A percentile compares a stretch with the other conserved stretches of the same genome.
Conservation (phyloP, 768 basidiomycete species). For the Clitopilus hobsonii region DNA sequence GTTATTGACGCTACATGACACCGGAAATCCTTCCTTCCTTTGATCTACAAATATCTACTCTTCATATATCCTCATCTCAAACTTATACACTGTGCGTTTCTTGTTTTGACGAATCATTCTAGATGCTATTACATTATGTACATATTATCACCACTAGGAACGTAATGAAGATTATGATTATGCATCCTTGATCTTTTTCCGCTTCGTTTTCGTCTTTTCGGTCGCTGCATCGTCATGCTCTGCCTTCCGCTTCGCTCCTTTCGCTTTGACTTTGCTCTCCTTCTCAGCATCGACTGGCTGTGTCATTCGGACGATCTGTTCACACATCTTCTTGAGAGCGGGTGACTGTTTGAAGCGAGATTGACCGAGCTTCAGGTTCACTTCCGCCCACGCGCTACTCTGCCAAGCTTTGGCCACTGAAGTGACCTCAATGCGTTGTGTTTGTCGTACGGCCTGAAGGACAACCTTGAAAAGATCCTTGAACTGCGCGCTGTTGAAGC, state of each 20-base stretch:
- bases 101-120: no score
- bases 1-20: no score
- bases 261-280: slow-evolving; percentile 10
- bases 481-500: slow-evolving; percentile 56
- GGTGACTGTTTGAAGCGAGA: slow-evolving; percentile 63
- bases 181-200: slow-evolving; percentile 41
- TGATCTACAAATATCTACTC: no score
- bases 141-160: not conserved
- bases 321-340: slow-evolving; percentile 58
- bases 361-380: slow-evolving; percentile 41
- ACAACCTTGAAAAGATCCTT: slow-evolving; percentile 80
- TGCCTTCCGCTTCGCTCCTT: slow-evolving; percentile 34
- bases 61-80: not conserved
- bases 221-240: slow-evolving; percentile 16
- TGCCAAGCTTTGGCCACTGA: slow-evolving; percentile 51
- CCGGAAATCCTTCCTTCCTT: no score
- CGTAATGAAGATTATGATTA: slow-evolving; percentile 17
- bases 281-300: slow-evolving; percentile 13
- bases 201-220: slow-evolving; percentile 29
- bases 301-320: slow-evolving; percentile 45
- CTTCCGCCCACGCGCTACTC: slow-evolving; percentile 45
- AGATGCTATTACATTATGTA: not conserved
- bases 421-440: slow-evolving; percentile 38
- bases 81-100: no score
- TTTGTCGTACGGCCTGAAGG: slow-evolving; percentile 59